Evolutionary conservation across 805 yeast species (phyloP), one percentile per base, ranked within the genome.

Genomic region (Pichia thaimueangensis): DNA sequence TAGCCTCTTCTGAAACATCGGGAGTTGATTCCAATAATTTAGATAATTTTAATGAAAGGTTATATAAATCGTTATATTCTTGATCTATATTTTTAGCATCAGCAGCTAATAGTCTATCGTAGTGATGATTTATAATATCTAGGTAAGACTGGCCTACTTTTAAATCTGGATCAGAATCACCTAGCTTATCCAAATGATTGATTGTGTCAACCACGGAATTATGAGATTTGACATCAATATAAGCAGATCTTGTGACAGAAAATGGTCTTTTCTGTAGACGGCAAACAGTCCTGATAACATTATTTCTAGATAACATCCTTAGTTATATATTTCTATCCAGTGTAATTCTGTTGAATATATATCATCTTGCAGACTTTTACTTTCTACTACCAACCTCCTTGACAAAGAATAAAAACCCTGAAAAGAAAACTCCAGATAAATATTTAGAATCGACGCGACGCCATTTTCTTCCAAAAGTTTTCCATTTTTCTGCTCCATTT

Each of bases 41-140:
- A 1, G 50, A 45, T 27, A 51, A 17, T 16, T 43, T 38, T 4
- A 41, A 10, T 3, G 51, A 37, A 3, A 48, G n/a, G 5, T 41
- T 42, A 22, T 51, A 51, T 16, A 51, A 22, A 23, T 43, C 40
- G 5, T 16, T 36, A 21, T 48, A 46, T n/a, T 47, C 51, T 20
- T 32, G 28, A 13, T 41, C 44, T 3, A 21, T 20, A 4, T 34
- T 19, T 13, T 35, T 36, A 9, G 25, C 6, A 8, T 33, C 16
- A 15, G 15, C 7, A 5, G n/a, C 16, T 6, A 32, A 20, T n/a
- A 50, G 23, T 11, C 41, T 35, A 4, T 38, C n/a, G 10, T 36
- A 35, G 20, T 49, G 53, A 19, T 50, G 44, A 4, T 47, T 37
- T 10, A 50, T 47, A 12, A 45, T 27, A 16, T 46, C 45, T 10